Evolutionary conservation across 805 yeast species (phyloP), one percentile per base, ranked within the genome.

Genomic region (Candida schatavii): DNA sequence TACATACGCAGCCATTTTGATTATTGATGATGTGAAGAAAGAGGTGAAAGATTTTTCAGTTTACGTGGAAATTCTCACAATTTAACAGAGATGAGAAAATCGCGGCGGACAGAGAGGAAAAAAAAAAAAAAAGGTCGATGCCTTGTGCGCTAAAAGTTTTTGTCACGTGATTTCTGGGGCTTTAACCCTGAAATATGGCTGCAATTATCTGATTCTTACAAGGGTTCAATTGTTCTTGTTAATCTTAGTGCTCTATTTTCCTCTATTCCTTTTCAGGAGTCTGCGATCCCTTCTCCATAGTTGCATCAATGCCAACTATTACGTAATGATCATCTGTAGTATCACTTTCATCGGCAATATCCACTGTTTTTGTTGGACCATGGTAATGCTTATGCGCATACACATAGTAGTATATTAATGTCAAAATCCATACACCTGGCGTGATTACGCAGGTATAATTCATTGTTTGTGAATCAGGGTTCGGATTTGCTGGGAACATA

Each of bases 401-500:
- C 3, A 66, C 56, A 42, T 57, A 69, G 61, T 77, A 82, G 59
- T 81, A 81, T 0, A 72, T 39, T 42, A 72, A 52, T 0, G 84
- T 69, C 15, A 80, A 61, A 4, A 77, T 44, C 84, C 84, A 79
- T 14, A 78, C 74, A 5, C 82, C 82, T 23, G 77, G 74, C 20
- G 78, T 81, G 44, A 83, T 80, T 2, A 78, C 85, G 48, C 74
- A 74, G 0, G 88, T 79, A 57, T 84, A 84, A 62, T 84, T 84
- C 91, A 84, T 83, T 17, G 77, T 52, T 4, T 61, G 59, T 42
- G 66, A 67, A 23, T 63, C 60, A 4, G 74, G 77, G 18, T 53
- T 47, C 25, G 61, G 57, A 28, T 59, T 59, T 15, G 73, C 62
- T 23, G 93, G 91, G 66, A 83, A 77, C 82, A 79, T 78, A 29